Evolutionary conservation across 75 land plant genomes (phyloP).

Genomic region (Selaginella moellendorffii): DNA sequence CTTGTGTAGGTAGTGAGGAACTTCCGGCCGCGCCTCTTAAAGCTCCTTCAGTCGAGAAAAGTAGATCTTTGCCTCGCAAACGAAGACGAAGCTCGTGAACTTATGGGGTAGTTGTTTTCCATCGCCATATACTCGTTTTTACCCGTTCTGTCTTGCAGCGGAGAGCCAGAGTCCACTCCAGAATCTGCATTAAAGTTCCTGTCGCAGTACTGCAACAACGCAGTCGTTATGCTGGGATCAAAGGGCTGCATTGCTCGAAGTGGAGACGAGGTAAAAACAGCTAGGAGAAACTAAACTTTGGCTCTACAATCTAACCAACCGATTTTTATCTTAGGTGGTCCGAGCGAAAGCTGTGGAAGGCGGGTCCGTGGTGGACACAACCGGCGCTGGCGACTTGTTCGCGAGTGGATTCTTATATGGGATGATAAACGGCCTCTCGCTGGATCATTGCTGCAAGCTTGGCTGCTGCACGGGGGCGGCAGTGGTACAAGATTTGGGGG

Average conservation of each 20-base stretch:
- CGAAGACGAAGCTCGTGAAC: constrained; percentile 88
- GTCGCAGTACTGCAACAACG: constrained; percentile 51
- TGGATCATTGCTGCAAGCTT: constrained; percentile 72
- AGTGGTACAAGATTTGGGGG: constrained; percentile 69
- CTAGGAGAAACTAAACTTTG: no score
- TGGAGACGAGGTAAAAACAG: constrained; percentile 50
- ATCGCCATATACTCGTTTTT: not conserved
- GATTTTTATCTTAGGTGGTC: constrained; percentile 39
- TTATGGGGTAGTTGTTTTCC: constrained; percentile 35
- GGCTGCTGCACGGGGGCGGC: constrained; percentile 88
- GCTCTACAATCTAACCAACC: no score
- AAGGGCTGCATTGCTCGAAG: constrained; percentile 84
- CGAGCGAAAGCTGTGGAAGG: constrained; percentile 53
- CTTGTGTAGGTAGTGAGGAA: constrained; percentile 64
- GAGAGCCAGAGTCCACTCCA: constrained; percentile 36
- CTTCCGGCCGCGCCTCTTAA: constrained; percentile 39
- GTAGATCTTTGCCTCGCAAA: constrained; percentile 93
- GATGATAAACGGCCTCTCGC: constrained; percentile 53
- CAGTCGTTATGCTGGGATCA: constrained; percentile 80
- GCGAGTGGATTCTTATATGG: constrained; percentile 91
- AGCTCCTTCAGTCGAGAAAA: constrained; percentile 49
- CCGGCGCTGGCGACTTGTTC: constrained; percentile 92
- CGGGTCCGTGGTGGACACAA: constrained; percentile 55
- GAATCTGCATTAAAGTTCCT: constrained; percentile 54
- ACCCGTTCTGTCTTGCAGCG: constrained; percentile 22